Conservation (phyloP, 768 basidiomycete genomes). For the Lentinula sp. region DNA sequence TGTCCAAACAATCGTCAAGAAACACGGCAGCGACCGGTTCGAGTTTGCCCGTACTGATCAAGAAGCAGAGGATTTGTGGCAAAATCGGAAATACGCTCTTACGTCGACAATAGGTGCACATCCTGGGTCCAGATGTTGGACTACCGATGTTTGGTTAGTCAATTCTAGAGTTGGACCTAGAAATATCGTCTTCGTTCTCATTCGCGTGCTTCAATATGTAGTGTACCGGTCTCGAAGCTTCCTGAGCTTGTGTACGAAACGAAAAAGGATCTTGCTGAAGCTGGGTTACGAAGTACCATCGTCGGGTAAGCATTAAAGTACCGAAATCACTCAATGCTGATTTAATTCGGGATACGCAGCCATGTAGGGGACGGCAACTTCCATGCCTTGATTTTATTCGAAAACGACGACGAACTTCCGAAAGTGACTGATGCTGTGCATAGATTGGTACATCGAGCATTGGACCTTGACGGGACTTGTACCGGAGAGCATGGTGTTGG, state of each 20-base stretch:
- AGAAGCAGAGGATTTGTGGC: conserved; percentile 77
- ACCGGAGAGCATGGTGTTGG: conserved; percentile 89
- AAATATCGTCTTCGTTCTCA: not conserved
- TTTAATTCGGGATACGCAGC: conserved; percentile 24
- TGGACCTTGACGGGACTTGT: conserved; percentile 71
- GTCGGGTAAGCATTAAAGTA: conserved; percentile 23
- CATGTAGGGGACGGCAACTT: conserved; percentile 75
- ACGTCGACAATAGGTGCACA: conserved; percentile 47
- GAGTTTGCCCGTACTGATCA: conserved; percentile 68
- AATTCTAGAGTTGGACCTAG: not conserved
- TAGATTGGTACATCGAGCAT: conserved; percentile 64
- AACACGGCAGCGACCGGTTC: conserved; percentile 64
- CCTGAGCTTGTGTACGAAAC: conserved; percentile 73
- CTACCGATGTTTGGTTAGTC: conserved; percentile 83
- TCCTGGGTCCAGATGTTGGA: conserved; percentile 70
- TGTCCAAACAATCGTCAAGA: conserved; percentile 56
- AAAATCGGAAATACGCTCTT: conserved; percentile 80
- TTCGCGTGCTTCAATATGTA: conserved; percentile 14
- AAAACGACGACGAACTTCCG: conserved; percentile 51
- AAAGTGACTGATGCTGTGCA: conserved; percentile 56
- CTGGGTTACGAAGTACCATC: conserved; percentile 59
- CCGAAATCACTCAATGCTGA: not conserved
- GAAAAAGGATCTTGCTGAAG: conserved; percentile 63
- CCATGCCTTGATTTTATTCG: conserved; percentile 53
- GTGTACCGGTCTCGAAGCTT: conserved; percentile 65